Conservation (phyloP, 2,329 filamentous ascomycete genomes). For the Calonectria pauciramosa region DNA sequence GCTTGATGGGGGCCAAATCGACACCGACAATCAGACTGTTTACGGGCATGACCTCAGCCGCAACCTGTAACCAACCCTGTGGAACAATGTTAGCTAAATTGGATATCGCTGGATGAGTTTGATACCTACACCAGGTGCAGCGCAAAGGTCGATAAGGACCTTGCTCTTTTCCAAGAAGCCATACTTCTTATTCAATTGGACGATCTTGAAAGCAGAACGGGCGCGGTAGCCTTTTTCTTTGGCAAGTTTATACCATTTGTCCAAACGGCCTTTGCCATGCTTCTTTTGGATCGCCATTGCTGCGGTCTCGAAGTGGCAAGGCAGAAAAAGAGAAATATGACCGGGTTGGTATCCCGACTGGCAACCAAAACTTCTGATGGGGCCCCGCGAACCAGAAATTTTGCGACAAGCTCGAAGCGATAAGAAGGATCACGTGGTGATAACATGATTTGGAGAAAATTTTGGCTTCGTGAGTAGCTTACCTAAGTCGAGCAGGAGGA, state of each 20-base stretch:
- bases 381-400: slow-evolving; percentile 51
- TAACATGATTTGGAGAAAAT: slow-evolving; percentile 32
- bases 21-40: slow-evolving; percentile 94
- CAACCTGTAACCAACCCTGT: slow-evolving; percentile 95
- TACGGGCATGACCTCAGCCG: slow-evolving; percentile 92
- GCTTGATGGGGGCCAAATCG: slow-evolving; percentile 94
- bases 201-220: slow-evolving; percentile 96
- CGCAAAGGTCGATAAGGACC: slow-evolving; percentile 96
- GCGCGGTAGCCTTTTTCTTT: slow-evolving; percentile 99
- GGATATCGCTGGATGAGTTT: background rate
- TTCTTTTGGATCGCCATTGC: slow-evolving; percentile 98
- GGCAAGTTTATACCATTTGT: slow-evolving; percentile 98
- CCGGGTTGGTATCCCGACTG: slow-evolving; percentile 23
- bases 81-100: slow-evolving; percentile 44
- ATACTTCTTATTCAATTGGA: slow-evolving; percentile 99
- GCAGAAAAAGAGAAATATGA: slow-evolving; percentile 12
- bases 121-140: slow-evolving; percentile 84
- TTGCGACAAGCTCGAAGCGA: slow-evolving; percentile 44
- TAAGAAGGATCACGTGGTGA: slow-evolving; percentile 52
- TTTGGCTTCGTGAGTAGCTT: background rate
- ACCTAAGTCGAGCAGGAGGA: slow-evolving; percentile 3
- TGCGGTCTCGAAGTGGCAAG: slow-evolving; percentile 24
- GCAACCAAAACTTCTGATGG: slow-evolving; percentile 28
- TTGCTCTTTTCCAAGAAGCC: slow-evolving; percentile 97
- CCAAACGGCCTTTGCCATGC: slow-evolving; percentile 97